phyloP scores from a whole-genome alignment of 495 filamentous ascomycete genomes.

The Thermothielavioides terrestris region DNA sequence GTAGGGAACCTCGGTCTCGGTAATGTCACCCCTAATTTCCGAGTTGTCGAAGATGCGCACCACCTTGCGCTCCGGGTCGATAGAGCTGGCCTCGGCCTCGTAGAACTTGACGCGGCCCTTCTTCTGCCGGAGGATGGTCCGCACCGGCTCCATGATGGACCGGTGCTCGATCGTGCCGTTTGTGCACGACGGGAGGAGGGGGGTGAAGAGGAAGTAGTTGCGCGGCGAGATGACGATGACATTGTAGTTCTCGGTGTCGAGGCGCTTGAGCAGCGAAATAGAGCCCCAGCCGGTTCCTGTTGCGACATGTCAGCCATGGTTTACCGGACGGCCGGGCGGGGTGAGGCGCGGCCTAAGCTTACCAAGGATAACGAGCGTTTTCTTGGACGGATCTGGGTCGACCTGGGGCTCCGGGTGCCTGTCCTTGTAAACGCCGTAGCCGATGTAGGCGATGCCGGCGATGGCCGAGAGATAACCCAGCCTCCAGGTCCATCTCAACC shows the following conservation, averaged over 20 bases:
- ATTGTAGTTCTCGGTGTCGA: conserved; percentile 98
- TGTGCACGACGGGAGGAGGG: conserved; percentile 91
- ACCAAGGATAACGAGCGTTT: conserved; percentile 96
- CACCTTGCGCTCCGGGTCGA: conserved; percentile 85
- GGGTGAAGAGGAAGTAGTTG: conserved; percentile 99
- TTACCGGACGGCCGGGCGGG: not conserved
- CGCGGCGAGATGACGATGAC: conserved; percentile 92
- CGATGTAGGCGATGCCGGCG: conserved; percentile 57
- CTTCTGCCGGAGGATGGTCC: conserved; percentile 90
- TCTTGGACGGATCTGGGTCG: conserved; percentile 79
- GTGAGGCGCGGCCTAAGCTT: conserved; percentile 32
- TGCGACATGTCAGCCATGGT: conserved; percentile 12
- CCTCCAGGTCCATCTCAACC: conserved; percentile 56
- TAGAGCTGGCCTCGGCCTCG: conserved; percentile 95
- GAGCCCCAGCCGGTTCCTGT: conserved; percentile 93
- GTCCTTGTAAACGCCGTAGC: conserved; percentile 71
- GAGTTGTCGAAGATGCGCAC: conserved; percentile 86
- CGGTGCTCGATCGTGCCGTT: conserved; percentile 96
- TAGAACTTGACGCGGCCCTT: conserved; percentile 87
- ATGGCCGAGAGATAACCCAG: conserved; percentile 61
- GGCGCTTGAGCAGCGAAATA: conserved; percentile 92
- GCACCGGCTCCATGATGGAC: conserved; percentile 97
- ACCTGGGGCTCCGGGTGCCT: conserved; percentile 75
- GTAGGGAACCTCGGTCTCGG: conserved; percentile 83
- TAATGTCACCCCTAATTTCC: conserved; percentile 77